These are phyloP conservation scores for Clonostachys sp. DNA, from an alignment of 2,329 filamentous ascomycete genomes.

Conservation along the genomic window DNA sequence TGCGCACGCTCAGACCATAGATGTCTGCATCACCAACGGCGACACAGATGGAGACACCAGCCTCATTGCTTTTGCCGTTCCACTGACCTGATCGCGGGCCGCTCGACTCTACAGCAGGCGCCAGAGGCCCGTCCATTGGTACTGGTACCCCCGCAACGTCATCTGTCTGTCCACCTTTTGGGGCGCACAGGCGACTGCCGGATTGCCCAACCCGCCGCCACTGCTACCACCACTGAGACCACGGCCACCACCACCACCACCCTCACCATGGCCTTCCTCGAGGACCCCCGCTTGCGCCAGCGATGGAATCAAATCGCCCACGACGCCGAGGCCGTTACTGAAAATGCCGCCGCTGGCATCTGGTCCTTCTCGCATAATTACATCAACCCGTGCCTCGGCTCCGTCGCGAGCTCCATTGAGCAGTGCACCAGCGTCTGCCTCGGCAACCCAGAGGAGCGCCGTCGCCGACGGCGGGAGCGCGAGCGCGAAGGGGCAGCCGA, in stretches of 20 bases:
- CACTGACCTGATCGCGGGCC: too few relatives aligned
- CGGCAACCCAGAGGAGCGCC: slow-evolving; percentile 69
- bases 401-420: slow-evolving; percentile 61
- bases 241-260: background rate
- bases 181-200: too few relatives aligned
- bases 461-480: slow-evolving; percentile 63
- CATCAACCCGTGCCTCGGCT: slow-evolving; percentile 73
- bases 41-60: too few relatives aligned
- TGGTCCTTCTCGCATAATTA: slow-evolving; percentile 87
- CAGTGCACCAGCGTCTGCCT: slow-evolving; percentile 69
- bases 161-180: too few relatives aligned
- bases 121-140: too few relatives aligned
- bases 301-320: slow-evolving; percentile 90
- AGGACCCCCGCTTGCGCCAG: slow-evolving; percentile 86
- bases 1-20: too few relatives aligned
- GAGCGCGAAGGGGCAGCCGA: slow-evolving; percentile 58
- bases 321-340: slow-evolving; percentile 85
- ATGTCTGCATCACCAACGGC: too few relatives aligned
- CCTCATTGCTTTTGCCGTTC: too few relatives aligned
- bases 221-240: too few relatives aligned
- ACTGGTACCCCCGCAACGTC: too few relatives aligned
- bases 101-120: too few relatives aligned
- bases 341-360: slow-evolving; percentile 85
- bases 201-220: too few relatives aligned
- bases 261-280: slow-evolving; percentile 53